phyloP scores from a whole-genome alignment of 805 yeast genomes.

The Metschnikowia peoriensis region DNA sequence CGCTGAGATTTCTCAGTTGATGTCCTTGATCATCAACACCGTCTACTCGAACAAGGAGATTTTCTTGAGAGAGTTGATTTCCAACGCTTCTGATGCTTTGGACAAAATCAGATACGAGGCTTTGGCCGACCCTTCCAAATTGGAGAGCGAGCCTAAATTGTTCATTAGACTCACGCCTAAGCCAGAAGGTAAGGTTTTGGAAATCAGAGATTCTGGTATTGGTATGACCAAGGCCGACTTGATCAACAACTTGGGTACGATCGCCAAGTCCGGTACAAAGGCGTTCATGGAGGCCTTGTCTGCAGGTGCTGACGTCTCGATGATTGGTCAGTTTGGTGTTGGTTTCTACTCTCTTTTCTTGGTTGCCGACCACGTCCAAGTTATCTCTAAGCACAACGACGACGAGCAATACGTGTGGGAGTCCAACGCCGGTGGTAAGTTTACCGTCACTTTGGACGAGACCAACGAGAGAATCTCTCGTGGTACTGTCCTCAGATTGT shows the following conservation, averaged over 20 bases:
- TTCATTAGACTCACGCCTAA: slow-evolving; percentile 96
- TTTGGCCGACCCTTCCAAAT: slow-evolving; percentile 82
- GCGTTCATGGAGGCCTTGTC: slow-evolving; percentile 99
- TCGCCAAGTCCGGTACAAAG: slow-evolving; percentile 99
- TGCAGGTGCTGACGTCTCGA: slow-evolving; percentile 99
- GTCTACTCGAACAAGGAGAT: slow-evolving; percentile 99
- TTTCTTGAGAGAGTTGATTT: slow-evolving; percentile 97
- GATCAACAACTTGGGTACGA: slow-evolving; percentile 98
- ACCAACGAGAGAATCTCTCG: slow-evolving; percentile 82
- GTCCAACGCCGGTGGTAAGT: slow-evolving; percentile 99
- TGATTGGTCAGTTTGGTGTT: slow-evolving; percentile 99
- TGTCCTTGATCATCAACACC: slow-evolving; percentile 99
- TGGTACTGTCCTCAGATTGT: slow-evolving; percentile 94
- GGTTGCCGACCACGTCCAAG: slow-evolving; percentile 99
- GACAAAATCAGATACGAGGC: slow-evolving; percentile 98
- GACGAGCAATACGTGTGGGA: slow-evolving; percentile 99
- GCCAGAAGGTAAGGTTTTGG: slow-evolving; percentile 91
- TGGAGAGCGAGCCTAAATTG: slow-evolving; percentile 93
- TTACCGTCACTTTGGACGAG: slow-evolving; percentile 91
- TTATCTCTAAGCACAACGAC: slow-evolving; percentile 96
- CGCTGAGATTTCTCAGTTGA: slow-evolving; percentile 99
- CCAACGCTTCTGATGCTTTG: slow-evolving; percentile 98
- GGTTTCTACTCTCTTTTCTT: slow-evolving; percentile 99
- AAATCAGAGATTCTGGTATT: slow-evolving; percentile 98
- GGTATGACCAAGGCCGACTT: slow-evolving; percentile 99